Base-by-base conservation (phyloP, 768 basidiomycete species). In the Infundibulicybe gibba region DNA sequence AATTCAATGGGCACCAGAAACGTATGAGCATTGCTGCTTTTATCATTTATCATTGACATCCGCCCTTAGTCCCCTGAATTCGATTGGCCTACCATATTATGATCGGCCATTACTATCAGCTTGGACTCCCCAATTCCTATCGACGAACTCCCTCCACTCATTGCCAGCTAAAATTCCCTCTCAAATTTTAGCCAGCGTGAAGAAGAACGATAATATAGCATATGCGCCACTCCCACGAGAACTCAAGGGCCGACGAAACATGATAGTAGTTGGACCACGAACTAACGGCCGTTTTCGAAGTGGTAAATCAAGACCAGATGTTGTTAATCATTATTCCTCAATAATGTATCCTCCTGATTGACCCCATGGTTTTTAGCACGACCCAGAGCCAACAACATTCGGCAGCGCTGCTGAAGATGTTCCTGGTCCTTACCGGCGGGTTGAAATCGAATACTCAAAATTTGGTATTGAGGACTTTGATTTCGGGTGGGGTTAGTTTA, bases 381-480 rank as follows among this genome's bases (percentile, higher is more conserved):
- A 81, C 30, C 72, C 75, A 5, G 82, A 81, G 32, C 72, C 75
- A 5, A 80, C 83, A 25, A 71, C 71, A n/a, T 71, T 75, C 43
- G 81, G 82, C 46, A 72, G 77, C 43, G 68, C 64, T 15, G 72
- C 71, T 21, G 81, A 77, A 32, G 76, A 81, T 21, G 79, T 93
- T 41, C 91, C 94, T 1, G 79, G 77, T 46, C 77, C 83, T 50
- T 99, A 97, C 63, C 83, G 89, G 48, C 87, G 85, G 57, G 94
- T 97, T 13, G 94, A 97, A 66, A 99, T 99, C 58, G 92, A 94
- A 64, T 99, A 99, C 62, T 94, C 91, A 33, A 95, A 94, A 59
- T 99, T 99, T 58, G 95, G 95, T 3, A 91, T 98, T 14, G 95
- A 97, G 61, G 95, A 99, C 65, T 99, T 99, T 58, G 97, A 99